phyloP scores from a whole-genome alignment of 805 yeast species.

The Zygoascus tannicola region DNA sequence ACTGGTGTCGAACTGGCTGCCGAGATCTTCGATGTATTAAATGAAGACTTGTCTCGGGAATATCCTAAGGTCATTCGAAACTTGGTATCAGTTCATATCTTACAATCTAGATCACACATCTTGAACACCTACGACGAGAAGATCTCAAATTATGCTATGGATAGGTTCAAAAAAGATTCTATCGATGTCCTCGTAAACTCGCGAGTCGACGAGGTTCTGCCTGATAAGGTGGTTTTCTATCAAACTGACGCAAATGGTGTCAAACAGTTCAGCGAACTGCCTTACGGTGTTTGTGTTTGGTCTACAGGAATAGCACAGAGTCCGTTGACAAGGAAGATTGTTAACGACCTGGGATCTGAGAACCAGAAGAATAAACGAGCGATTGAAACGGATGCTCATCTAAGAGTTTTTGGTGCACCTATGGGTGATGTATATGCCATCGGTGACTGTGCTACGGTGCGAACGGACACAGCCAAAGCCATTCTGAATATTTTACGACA shows the following conservation, averaged over 20 bases:
- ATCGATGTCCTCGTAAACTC: conserved; percentile 57
- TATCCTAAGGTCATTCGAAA: conserved; percentile 56
- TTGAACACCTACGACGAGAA: conserved; percentile 60
- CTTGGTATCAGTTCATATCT: conserved; percentile 55
- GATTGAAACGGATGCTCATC: conserved; percentile 66
- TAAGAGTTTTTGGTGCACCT: conserved; percentile 61
- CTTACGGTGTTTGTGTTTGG: conserved; percentile 66
- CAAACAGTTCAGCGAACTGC: conserved; percentile 37
- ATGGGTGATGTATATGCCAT: conserved; percentile 60
- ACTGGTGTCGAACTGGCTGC: conserved; percentile 72
- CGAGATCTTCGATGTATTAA: conserved; percentile 55
- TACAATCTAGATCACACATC: conserved; percentile 59
- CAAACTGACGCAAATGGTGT: conserved; percentile 35
- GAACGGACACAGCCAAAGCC: conserved; percentile 50
- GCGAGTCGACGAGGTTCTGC: conserved; percentile 48
- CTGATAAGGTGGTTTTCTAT: conserved; percentile 49
- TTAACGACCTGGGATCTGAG: conserved; percentile 34
- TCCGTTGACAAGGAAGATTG: conserved; percentile 50
- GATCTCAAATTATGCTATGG: conserved; percentile 55
- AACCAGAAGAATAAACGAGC: conserved; percentile 56
- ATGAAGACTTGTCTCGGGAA: conserved; percentile 49
- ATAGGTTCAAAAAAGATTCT: conserved; percentile 51
- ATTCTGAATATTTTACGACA: conserved; percentile 39
- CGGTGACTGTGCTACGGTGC: conserved; percentile 63
- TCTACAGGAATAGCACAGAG: conserved; percentile 67